These are phyloP conservation scores for Fraxinus velutina DNA, from an alignment of 305 asterid species.

Conservation along the genomic window DNA sequence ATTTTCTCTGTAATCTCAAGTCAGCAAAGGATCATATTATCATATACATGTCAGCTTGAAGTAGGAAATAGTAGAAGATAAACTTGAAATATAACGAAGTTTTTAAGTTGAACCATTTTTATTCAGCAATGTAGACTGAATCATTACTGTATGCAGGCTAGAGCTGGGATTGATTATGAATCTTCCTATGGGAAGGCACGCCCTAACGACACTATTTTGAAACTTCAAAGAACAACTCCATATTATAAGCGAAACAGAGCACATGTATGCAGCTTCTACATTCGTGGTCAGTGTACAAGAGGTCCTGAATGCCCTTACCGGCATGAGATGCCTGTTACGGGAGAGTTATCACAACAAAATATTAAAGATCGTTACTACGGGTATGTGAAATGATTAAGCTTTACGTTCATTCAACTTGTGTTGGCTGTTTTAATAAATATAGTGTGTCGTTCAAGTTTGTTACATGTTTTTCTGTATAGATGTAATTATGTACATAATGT, in stretches of 20 bases:
- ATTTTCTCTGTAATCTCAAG: neutral
- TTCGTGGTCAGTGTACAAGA: conserved; percentile 94
- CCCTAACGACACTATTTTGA: conserved; percentile 76
- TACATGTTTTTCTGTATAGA: neutral
- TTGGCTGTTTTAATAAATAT: conserved; percentile 1
- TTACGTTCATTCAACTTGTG: conserved; percentile 10
- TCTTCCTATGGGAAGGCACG: conserved; percentile 89
- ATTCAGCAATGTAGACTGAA: conserved; percentile 10
- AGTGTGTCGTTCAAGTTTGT: neutral
- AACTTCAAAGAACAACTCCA: conserved; percentile 90
- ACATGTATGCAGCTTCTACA: conserved; percentile 87
- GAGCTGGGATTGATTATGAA: conserved; percentile 95
- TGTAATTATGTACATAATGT: neutral
- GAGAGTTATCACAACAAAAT: conserved; percentile 90
- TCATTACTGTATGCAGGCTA: conserved; percentile 54
- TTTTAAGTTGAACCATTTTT: neutral
- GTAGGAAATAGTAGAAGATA: neutral
- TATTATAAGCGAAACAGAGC: conserved; percentile 92
- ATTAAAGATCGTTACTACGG: conserved; percentile 93
- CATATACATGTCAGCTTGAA: neutral
- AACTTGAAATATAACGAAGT: neutral
- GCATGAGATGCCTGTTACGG: conserved; percentile 95
- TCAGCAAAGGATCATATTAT: neutral
- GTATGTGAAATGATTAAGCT: conserved; percentile 39
- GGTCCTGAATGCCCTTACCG: conserved; percentile 94